Evolutionary conservation across 2,329 filamentous ascomycete genomes (phyloP).

Genomic region (Colletotrichum chlorophyti): DNA sequence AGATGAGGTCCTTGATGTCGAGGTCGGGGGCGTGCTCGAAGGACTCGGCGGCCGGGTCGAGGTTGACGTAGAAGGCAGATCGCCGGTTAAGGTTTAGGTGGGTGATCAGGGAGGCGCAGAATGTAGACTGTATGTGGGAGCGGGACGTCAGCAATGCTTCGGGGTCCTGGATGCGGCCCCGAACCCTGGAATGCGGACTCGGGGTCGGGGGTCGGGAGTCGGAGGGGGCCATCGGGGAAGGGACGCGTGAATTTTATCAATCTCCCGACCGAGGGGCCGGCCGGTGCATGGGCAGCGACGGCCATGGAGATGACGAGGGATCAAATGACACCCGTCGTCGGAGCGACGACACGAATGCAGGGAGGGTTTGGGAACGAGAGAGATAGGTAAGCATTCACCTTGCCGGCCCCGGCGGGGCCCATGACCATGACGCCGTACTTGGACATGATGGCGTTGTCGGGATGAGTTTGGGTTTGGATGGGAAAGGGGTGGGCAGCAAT

Average conservation of each 20-base stretch:
- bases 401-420: slow-evolving; percentile 95
- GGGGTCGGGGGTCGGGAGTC: too few relatives aligned
- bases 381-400: slow-evolving; percentile 56
- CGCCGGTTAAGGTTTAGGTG: slow-evolving; percentile 89
- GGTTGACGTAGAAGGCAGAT: slow-evolving; percentile 98
- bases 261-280: too few relatives aligned
- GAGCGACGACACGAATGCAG: background rate
- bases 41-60: slow-evolving; percentile 92
- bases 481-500: background rate
- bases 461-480: background rate
- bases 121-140: slow-evolving; percentile 76
- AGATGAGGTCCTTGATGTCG: slow-evolving; percentile 95
- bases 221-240: too few relatives aligned
- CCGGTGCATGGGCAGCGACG: too few relatives aligned
- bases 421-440: slow-evolving; percentile 96
- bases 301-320: too few relatives aligned
- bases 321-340: too few relatives aligned
- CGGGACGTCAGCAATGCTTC: background rate
- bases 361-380: slow-evolving; percentile 7
- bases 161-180: too few relatives aligned
- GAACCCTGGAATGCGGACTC: too few relatives aligned
- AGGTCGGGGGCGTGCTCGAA: slow-evolving; percentile 93
- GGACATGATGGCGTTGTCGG: slow-evolving; percentile 66
- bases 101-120: slow-evolving; percentile 91
- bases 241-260: too few relatives aligned